phyloP scores from a whole-genome alignment of 441 rosid species.

The Erysimum cheiri region DNA sequence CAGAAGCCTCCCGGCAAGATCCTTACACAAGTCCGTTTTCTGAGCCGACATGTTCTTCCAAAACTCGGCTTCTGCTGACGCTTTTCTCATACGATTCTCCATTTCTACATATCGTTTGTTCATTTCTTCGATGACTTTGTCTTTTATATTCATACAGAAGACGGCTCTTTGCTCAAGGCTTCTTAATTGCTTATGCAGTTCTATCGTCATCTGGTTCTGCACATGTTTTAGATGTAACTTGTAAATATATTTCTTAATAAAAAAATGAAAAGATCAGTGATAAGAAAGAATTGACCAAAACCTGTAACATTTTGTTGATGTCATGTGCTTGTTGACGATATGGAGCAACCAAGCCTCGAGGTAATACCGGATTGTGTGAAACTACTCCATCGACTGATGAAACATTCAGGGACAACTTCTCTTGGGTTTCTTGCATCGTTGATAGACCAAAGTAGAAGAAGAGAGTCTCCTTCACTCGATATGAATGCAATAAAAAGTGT shows the following conservation, averaged over 20 bases:
- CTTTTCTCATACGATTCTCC: background rate
- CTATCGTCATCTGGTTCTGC: conserved; percentile 3
- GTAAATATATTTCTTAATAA: too few relatives aligned
- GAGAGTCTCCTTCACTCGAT: background rate
- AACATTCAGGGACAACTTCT: background rate
- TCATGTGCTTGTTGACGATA: conserved; percentile 16
- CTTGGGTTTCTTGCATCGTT: conserved; percentile 7
- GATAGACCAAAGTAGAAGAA: background rate
- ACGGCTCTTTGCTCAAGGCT: conserved; percentile 3
- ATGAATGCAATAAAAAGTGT: too few relatives aligned
- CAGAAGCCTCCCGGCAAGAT: conserved; percentile 7
- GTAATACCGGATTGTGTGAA: background rate
- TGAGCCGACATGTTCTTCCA: background rate
- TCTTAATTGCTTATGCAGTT: background rate
- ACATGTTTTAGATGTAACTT: background rate
- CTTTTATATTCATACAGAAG: background rate
- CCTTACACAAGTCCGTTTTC: background rate
- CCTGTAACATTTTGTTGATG: conserved; percentile 11
- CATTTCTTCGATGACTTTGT: conserved; percentile 21
- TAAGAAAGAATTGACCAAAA: background rate
- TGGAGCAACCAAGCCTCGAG: conserved; percentile 7
- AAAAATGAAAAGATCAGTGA: background rate
- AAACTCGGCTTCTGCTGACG: background rate
- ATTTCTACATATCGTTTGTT: background rate
- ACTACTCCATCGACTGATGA: background rate